Percentiles rank a stretch among this genome's conserved stretches.
These are phyloP conservation scores for Cadophora luteo-olivacea DNA, from an alignment of 2,329 filamentous ascomycete species.

Conservation along the genomic window DNA sequence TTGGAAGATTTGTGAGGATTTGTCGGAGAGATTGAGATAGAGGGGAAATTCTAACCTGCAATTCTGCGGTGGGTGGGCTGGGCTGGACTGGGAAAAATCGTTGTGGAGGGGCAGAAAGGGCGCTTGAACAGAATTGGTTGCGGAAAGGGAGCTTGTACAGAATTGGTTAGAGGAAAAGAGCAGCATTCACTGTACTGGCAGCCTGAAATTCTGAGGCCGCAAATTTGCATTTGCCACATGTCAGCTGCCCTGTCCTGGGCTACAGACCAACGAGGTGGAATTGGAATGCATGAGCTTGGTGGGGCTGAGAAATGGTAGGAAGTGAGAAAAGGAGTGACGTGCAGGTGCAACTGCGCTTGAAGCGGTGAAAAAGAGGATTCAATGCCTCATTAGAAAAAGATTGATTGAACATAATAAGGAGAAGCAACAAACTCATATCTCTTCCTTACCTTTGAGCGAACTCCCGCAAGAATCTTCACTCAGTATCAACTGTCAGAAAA, in stretches of 20 bases:
- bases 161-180: constrained; percentile 9
- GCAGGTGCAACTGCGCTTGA: neutral
- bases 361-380: neutral
- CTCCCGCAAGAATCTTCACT: neutral
- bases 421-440: neutral
- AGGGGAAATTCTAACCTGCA: constrained; percentile 18
- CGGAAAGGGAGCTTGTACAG: neutral
- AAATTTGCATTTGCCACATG: constrained; percentile 21
- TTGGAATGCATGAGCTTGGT: neutral
- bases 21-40: constrained; percentile 8
- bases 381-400: neutral
- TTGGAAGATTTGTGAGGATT: constrained; percentile 3
- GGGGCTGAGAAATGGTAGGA: constrained; percentile 5
- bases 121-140: constrained; percentile 19
- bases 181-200: neutral
- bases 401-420: neutral
- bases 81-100: constrained; percentile 33
- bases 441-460: neutral
- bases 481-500: neutral
- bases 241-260: neutral
- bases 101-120: constrained; percentile 32
- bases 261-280: neutral
- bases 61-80: constrained; percentile 29
- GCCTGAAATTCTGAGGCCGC: constrained; percentile 20
- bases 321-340: constrained; percentile 8